phyloP scores from a whole-genome alignment of 2,329 filamentous ascomycete species.

The Cercospora sp. region DNA sequence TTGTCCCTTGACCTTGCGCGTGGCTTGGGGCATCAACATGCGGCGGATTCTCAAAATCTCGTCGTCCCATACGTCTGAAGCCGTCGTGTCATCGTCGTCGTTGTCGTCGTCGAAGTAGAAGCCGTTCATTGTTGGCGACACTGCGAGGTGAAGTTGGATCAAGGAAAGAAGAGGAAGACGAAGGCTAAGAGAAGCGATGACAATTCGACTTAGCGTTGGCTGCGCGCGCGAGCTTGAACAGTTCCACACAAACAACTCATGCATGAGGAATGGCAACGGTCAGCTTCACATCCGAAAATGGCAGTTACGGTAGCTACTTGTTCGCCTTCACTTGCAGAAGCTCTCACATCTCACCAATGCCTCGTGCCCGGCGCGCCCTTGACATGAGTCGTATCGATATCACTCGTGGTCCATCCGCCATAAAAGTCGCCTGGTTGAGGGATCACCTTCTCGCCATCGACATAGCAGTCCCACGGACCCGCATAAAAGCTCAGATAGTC shows the following conservation, averaged over 20 bases:
- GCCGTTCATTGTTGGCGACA: too few species aligned
- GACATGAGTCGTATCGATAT: constrained; percentile 54
- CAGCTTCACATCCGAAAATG: neutral
- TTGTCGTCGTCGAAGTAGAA: too few species aligned
- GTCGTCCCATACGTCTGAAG: too few species aligned
- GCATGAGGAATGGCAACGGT: neutral
- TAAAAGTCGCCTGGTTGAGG: constrained; percentile 64
- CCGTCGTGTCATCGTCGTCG: too few species aligned
- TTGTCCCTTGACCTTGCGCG: neutral
- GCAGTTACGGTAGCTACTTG: neutral
- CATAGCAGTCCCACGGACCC: constrained; percentile 62
- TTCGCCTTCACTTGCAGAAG: neutral
- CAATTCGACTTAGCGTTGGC: too few species aligned
- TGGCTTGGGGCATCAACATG: neutral
- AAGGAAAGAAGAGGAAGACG: too few species aligned
- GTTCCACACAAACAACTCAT: neutral
- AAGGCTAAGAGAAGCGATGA: too few species aligned
- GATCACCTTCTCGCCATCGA: constrained; percentile 61
- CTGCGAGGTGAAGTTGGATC: too few species aligned
- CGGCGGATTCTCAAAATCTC: too few species aligned
- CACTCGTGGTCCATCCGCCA: constrained; percentile 63
- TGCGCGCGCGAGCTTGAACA: neutral
- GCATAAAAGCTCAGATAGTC: constrained; percentile 62
- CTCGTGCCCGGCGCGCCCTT: constrained; percentile 49
- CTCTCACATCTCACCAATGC: constrained; percentile 20